Conservation (phyloP, 139 green algal species). For the Ulvella scutata region DNA sequence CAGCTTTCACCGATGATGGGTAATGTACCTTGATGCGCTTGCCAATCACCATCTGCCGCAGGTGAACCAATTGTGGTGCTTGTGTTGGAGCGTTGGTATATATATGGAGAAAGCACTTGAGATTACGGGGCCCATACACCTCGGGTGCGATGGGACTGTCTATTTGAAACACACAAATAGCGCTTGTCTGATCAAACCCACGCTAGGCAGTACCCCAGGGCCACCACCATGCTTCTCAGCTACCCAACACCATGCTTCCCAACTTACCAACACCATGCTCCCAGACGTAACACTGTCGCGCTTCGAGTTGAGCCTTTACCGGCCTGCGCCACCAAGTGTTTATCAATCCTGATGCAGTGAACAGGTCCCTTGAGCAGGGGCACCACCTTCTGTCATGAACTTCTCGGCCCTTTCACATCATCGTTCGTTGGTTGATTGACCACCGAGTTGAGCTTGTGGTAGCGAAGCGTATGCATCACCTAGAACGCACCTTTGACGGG, state of each 20-base stretch:
- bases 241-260: no score
- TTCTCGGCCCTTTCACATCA: constrained; percentile 10
- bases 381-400: no score
- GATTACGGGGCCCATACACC: no score
- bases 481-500: neutral
- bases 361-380: no score
- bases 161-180: neutral
- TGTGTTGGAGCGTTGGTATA: no score
- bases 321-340: no score
- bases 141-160: neutral
- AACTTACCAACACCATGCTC: no score
- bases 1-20: neutral
- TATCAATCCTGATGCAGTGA: no score
- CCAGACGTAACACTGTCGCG: constrained; percentile 8
- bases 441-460: neutral
- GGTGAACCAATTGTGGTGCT: no score
- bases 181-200: neutral
- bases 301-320: no score
- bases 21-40: neutral
- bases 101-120: no score
- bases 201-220: constrained; percentile 4
- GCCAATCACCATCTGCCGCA: neutral
- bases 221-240: constrained; percentile 8
- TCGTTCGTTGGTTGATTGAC: neutral
- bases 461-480: neutral